These are phyloP conservation scores for Glycyrrhiza uralensis DNA, from an alignment of 306 rosid genomes.

Conservation along the genomic window DNA sequence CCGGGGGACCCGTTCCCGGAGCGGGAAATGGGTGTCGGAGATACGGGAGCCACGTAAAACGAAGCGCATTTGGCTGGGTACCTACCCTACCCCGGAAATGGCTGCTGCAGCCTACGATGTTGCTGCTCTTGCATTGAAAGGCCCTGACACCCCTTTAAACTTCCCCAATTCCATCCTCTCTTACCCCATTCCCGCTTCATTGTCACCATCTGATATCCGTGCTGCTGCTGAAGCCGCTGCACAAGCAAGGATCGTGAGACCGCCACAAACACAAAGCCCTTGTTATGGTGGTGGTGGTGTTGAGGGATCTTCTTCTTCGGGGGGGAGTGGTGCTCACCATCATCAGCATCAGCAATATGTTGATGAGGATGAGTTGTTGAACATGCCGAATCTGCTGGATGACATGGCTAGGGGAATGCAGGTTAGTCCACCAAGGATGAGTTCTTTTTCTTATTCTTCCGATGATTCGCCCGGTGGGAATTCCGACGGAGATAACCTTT, in stretches of 20 bases:
- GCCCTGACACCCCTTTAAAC: constrained; percentile 61
- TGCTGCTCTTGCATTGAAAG: constrained; percentile 84
- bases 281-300: neutral
- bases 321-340: neutral
- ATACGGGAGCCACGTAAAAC: constrained; percentile 91
- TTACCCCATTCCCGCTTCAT: constrained; percentile 69
- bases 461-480: constrained; percentile 36
- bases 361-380: constrained; percentile 49
- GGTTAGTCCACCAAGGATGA: constrained; percentile 57
- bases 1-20: constrained; percentile 68
- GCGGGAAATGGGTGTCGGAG: constrained; percentile 97
- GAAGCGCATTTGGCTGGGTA: constrained; percentile 91
- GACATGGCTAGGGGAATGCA: constrained; percentile 66
- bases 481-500: constrained; percentile 46
- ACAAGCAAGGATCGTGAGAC: constrained; percentile 18
- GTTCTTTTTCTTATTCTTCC: constrained; percentile 14
- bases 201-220: constrained; percentile 60
- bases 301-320: neutral
- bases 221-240: constrained; percentile 85
- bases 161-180: constrained; percentile 51
- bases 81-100: constrained; percentile 78
- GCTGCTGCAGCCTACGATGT: constrained; percentile 96
- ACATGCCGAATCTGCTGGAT: constrained; percentile 52
- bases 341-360: constrained; percentile 14
- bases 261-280: neutral